Percentiles rank a stretch among this genome's conserved stretches.
Conservation (phyloP, 495 filamentous ascomycete species). For the Trichoderma orchidacearum region DNA sequence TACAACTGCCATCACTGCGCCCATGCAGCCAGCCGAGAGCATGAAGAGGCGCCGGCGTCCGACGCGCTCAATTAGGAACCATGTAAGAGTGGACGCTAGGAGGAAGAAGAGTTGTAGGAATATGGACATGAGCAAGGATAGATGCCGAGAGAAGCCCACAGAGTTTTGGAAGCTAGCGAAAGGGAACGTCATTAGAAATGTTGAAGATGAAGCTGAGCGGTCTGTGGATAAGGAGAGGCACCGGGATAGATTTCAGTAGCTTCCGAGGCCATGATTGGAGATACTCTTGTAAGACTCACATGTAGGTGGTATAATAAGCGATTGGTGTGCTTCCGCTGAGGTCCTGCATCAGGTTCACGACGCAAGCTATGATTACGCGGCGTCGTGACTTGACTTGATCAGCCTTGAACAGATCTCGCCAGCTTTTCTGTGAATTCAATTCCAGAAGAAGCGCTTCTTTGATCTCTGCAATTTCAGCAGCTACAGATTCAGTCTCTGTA, state of each 20-base stretch:
- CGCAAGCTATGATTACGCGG: neutral
- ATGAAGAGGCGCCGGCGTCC: constrained; percentile 62
- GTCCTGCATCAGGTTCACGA: neutral
- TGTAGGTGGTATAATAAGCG: neutral
- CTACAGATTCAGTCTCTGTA: neutral
- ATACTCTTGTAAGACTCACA: neutral
- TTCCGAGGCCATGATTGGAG: too few species aligned
- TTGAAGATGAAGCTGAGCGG: too few species aligned
- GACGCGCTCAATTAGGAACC: constrained; percentile 69
- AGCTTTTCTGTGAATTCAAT: neutral
- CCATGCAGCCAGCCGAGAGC: constrained; percentile 55
- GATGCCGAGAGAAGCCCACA: constrained; percentile 41
- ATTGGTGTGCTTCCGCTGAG: neutral
- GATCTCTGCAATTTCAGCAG: neutral
- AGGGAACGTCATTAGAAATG: neutral
- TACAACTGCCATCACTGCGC: constrained; percentile 40
- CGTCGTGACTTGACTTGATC: neutral
- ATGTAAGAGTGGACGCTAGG: constrained; percentile 62
- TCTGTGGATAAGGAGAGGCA: too few species aligned
- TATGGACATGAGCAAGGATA: constrained; percentile 59
- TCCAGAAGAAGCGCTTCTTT: neutral
- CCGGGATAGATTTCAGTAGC: too few species aligned
- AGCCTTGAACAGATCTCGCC: neutral
- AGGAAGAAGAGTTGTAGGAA: constrained; percentile 71
- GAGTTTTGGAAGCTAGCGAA: constrained; percentile 17